These are phyloP conservation scores for Leccinum truebloodii DNA, from an alignment of 768 basidiomycete species.

Conservation along the genomic window DNA sequence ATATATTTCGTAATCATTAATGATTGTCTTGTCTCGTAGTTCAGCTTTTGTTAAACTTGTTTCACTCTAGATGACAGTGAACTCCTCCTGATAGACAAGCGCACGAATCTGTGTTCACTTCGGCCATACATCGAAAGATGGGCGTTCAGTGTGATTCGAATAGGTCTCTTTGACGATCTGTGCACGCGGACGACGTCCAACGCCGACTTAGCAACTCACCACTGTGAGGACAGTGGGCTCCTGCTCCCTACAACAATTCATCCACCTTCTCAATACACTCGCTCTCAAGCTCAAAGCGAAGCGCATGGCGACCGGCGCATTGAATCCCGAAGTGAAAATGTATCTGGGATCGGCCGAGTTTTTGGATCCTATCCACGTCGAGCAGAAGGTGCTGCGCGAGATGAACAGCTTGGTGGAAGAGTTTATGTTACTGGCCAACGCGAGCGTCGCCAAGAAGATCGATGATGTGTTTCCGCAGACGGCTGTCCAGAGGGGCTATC, in stretches of 20 bases:
- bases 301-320: conserved; percentile 91
- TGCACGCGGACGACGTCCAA: not conserved
- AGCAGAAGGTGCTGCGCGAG: conserved; percentile 65
- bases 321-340: conserved; percentile 98
- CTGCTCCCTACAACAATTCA: conserved; percentile 42
- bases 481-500: conserved; percentile 2
- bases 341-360: conserved; percentile 91
- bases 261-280: conserved; percentile 84
- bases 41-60: conserved; percentile 14
- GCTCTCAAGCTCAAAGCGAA: conserved; percentile 81
- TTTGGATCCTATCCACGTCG: conserved; percentile 94
- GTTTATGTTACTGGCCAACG: too few relatives aligned
- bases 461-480: too few relatives aligned
- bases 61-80: conserved; percentile 10
- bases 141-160: too few relatives aligned
- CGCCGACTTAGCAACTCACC: conserved; percentile 69
- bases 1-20: not conserved
- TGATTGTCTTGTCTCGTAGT: too few relatives aligned
- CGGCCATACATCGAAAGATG: conserved; percentile 89
- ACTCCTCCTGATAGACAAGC: too few relatives aligned
- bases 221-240: too few relatives aligned
- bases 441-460: too few relatives aligned
- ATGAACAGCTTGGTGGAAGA: too few relatives aligned
- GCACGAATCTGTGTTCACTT: not conserved
- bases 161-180: not conserved